These are phyloP conservation scores for Crithidia bombi DNA, from an alignment of 208 protist species.

Conservation along the genomic window DNA sequence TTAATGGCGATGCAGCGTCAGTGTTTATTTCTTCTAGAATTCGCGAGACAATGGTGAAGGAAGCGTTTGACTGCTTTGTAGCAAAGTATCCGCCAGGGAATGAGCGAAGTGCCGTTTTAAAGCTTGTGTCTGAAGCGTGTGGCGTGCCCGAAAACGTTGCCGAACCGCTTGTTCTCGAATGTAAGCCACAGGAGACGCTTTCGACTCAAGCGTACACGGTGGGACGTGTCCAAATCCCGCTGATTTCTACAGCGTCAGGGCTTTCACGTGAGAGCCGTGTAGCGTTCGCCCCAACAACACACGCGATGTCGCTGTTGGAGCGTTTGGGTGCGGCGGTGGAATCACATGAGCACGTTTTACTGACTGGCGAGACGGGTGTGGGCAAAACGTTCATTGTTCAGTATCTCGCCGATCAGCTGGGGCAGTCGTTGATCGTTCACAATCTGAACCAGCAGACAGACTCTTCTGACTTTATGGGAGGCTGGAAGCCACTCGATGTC, in stretches of 20 bases:
- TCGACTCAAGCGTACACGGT: conserved; percentile 54
- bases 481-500: conserved; percentile 98
- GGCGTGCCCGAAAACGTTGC: conserved; percentile 68
- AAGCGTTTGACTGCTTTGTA: conserved; percentile 94
- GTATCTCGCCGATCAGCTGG: conserved; percentile 89
- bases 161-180: conserved; percentile 66
- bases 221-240: conserved; percentile 62
- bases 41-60: conserved; percentile 91
- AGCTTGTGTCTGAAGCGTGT: conserved; percentile 55
- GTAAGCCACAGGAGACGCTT: conserved; percentile 64
- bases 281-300: conserved; percentile 95
- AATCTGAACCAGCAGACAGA: conserved; percentile 99
- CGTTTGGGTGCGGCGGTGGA: conserved; percentile 91
- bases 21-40: conserved; percentile 78
- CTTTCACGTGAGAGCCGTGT: conserved; percentile 61
- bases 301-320: conserved; percentile 95
- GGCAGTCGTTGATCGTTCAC: conserved; percentile 95
- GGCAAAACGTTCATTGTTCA: conserved; percentile 95
- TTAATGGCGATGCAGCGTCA: conserved; percentile 13
- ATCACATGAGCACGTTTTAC: conserved; percentile 95
- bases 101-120: conserved; percentile 44
- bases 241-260: conserved; percentile 37
- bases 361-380: conserved; percentile 99
- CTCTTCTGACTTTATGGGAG: conserved; percentile 98
- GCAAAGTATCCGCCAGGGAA: conserved; percentile 66